phyloP scores from a whole-genome alignment of 106 monocot genomes.

The Platanthera zijinensis region DNA sequence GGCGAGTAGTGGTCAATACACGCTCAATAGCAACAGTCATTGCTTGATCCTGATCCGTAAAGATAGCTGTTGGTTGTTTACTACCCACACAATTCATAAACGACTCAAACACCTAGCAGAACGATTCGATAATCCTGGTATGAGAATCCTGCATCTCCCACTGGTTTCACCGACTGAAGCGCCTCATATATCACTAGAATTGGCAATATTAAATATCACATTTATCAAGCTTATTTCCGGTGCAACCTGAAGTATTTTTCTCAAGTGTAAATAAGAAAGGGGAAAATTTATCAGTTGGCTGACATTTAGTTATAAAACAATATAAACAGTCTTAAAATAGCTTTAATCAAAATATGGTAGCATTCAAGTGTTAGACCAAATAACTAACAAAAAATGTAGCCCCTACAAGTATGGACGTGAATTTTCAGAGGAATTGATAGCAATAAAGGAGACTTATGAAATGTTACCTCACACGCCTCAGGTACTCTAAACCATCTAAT shows the following conservation, averaged over 20 bases:
- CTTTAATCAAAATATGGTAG: neutral
- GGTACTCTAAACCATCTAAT: constrained; percentile 85
- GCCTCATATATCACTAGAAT: neutral
- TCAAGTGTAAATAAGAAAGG: neutral
- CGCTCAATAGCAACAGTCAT: no score
- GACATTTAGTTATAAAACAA: neutral
- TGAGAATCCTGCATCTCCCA: neutral
- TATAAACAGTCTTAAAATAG: neutral
- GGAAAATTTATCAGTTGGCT: neutral
- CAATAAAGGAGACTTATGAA: neutral
- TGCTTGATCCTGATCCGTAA: no score
- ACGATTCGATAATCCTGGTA: neutral
- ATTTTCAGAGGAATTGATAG: neutral
- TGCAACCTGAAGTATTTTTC: neutral
- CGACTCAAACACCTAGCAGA: no score
- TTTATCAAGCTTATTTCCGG: neutral
- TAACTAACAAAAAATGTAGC: neutral
- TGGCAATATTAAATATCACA: neutral
- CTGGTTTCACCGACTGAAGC: neutral
- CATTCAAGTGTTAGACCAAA: neutral
- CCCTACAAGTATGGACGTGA: neutral
- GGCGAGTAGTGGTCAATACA: no score
- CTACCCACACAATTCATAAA: no score
- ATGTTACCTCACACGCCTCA: constrained; percentile 86
- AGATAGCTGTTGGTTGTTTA: no score